Evolutionary conservation across 768 basidiomycete genomes (phyloP), one percentile per base, ranked within the genome.

Genomic region (Arthromyces matolae): DNA sequence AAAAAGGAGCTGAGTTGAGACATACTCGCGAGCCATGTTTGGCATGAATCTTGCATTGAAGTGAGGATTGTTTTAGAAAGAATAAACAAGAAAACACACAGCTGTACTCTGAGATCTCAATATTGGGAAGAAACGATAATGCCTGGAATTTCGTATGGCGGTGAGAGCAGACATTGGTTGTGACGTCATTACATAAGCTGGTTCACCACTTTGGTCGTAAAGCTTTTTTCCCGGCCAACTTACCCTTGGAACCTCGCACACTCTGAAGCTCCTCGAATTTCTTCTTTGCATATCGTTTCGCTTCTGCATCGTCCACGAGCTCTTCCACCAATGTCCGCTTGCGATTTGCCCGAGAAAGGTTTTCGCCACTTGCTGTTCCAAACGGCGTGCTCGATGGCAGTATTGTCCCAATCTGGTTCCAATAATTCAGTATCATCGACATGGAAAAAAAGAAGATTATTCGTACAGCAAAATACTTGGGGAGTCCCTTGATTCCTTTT

Each of bases 311-410:
- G 57, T 89, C 89, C 42, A 94, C 81, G 28, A 95, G 73, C 59
- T 94, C 93, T 52, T 93, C 91, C 19, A 96, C 87, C 37, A 93
- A 67, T 4, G 86, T 89, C 51, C 90, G 76, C 67, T 93, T 92
- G 50, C 91, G 72, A 51, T 79, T 71, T 5, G 81, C 75, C 25
- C 80, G 75, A 23, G 82, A 73, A 45, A 92, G 79, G 60, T 90
- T 92, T 51, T 89, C 86, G 9, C 72, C 66, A 50, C 79, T 82
- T 2, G 81, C 71, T 18, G 76, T 79, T 5, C 84, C 85, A 61
- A 92, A 92, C 1, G 89, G 87, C 34, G 83, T 81, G 31, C 69
- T 68, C 2, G 87, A 75, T 8, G 86, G 75, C 27, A 91, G 54
- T 54, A 93, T 81, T 25, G 81, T 90, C 36, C 91, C 91, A 61